A percentile compares a stretch with the other conserved stretches of the same genome.
Evolutionary conservation across 1,284 basidiomycete species (phyloP).

Genomic region (Ceratobasidium sp.): DNA sequence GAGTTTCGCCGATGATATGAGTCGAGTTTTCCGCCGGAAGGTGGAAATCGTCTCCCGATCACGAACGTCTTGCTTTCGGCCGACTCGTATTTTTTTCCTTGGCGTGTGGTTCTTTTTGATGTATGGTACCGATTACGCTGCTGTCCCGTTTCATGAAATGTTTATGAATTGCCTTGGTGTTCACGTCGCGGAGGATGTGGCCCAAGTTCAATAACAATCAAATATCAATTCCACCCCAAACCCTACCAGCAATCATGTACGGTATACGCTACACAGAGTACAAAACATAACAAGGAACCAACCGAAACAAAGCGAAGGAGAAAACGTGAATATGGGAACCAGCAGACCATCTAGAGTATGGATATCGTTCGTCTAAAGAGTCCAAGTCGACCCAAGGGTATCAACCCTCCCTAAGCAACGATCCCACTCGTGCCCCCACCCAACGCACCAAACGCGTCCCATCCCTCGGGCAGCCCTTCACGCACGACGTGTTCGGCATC

Average conservation of each 20-base stretch:
- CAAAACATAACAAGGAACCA: not conserved
- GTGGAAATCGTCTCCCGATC: no score
- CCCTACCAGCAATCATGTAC: not conserved
- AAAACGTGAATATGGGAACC: not conserved
- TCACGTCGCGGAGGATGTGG: no score
- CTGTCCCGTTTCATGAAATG: no score
- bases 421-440: not conserved
- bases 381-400: no score
- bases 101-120: no score
- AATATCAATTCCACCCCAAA: not conserved
- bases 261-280: not conserved
- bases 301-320: not conserved
- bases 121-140: no score
- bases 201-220: not conserved
- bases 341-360: no score
- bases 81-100: not conserved
- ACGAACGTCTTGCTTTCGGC: no score
- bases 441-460: constrained; percentile 22
- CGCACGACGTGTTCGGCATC: constrained; percentile 61
- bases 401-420: not conserved
- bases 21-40: not conserved
- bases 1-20: not conserved
- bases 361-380: no score
- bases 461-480: constrained; percentile 18
- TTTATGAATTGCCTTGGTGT: no score